Base-by-base conservation (phyloP, 106 monocot genomes). In the Alisma plantagoaquatica region DNA sequence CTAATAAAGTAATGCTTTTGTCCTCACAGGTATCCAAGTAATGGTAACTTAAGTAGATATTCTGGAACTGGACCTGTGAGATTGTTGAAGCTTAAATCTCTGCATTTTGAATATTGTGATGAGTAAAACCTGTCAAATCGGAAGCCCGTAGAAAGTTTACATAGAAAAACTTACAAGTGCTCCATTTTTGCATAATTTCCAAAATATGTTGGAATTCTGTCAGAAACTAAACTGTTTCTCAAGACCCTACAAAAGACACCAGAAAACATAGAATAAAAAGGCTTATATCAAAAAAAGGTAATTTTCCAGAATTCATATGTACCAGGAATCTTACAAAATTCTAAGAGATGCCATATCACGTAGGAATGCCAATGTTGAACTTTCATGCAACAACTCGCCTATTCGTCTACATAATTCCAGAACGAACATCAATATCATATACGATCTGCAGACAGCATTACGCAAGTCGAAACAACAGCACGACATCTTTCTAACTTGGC, bases 51-150 rank as follows among this genome's bases (percentile, higher is more conserved):
- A 29, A 59, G 46, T 4, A 59, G 45, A 59, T 25, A 28, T 14
- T 45, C 9, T 29, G 43, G 59, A 59, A 59, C 18, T 43, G 27
- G 7, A 0, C 59, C 59, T 8, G 59, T 45, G 20, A 59, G 25
- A 23, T 55, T 55, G 33, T 55, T 55, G 33, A 55, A 55, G 55
- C 55, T 55, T 35, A 55, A 55, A 21, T 55, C 55, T 27, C 57
- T 58, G 38, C 41, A 14, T 17, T 7, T 47, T 47, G 12, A 20
- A 20, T 0, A 47, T n/a, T 19, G 6, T 14, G 20, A 7, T 47
- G 14, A 20, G 6, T 47, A n/a, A 47, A 20, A 47, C 7, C 15
- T n/a, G 12, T 47, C 6, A 47, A 7, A 47, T 12, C 7, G 7
- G 20, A 47, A 47, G 6, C n/a, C 20, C 8, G 12, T n/a, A n/a